These are phyloP conservation scores for Durusdinium trenchii DNA, from an alignment of 73 alveolate genomes.

Conservation along the genomic window DNA sequence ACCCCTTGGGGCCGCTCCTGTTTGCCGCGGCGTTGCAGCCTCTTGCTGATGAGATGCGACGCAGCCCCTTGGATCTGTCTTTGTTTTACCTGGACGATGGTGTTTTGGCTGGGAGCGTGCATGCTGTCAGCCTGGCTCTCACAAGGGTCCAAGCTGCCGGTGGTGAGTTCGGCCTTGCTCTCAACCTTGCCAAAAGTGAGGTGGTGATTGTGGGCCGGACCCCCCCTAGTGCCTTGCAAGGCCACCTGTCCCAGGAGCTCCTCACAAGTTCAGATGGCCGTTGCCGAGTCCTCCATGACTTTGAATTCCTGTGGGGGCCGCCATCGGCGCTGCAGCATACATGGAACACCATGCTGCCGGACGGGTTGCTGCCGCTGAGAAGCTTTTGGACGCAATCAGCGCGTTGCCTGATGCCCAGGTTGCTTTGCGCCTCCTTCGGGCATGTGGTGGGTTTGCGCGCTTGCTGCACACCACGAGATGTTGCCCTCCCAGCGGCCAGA, in stretches of 20 bases:
- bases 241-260: background rate
- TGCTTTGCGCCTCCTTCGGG: constrained; percentile 42
- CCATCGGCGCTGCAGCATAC: background rate
- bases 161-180: background rate
- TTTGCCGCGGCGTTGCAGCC: constrained; percentile 48
- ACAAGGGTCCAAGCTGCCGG: background rate
- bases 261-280: background rate
- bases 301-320: constrained; percentile 45
- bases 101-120: constrained; percentile 22
- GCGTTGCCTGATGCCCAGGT: constrained; percentile 5
- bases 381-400: background rate
- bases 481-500: background rate
- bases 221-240: background rate
- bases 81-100: constrained; percentile 56
- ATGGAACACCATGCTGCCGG: background rate
- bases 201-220: background rate
- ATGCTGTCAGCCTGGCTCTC: constrained; percentile 13
- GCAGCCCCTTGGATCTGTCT: constrained; percentile 6
- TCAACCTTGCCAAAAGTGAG: constrained; percentile 30
- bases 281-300: background rate
- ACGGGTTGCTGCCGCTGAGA: background rate
- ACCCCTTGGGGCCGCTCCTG: constrained; percentile 50
- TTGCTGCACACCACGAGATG: constrained; percentile 9
- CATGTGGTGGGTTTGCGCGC: constrained; percentile 9
- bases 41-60: background rate